These are phyloP conservation scores for Malus fusca DNA, from an alignment of 306 rosid species.

Conservation along the genomic window DNA sequence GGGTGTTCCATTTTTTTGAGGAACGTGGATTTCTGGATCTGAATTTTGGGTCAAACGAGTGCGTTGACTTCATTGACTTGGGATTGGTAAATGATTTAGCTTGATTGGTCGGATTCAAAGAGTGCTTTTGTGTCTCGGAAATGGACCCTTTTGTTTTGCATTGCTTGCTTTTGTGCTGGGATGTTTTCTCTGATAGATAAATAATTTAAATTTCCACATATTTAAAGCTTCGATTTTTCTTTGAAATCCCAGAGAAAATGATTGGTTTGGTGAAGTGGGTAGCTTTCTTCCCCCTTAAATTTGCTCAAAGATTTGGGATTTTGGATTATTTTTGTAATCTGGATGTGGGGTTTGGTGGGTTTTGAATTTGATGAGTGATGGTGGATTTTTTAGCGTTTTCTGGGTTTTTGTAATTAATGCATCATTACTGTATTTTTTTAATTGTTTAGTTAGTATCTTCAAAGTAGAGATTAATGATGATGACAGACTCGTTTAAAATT, in stretches of 20 bases:
- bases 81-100: slow-evolving; percentile 25
- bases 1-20: not conserved
- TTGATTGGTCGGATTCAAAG: slow-evolving; percentile 14
- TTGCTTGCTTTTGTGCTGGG: slow-evolving; percentile 49
- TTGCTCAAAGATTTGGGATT: not conserved
- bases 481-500: not conserved
- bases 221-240: not conserved
- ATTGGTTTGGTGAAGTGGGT: slow-evolving; percentile 15
- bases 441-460: not conserved
- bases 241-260: not conserved
- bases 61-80: slow-evolving; percentile 18
- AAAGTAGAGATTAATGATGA: not conserved
- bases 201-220: not conserved
- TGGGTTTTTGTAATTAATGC: not conserved
- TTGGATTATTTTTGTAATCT: not conserved
- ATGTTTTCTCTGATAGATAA: slow-evolving; percentile 58
- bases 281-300: not conserved
- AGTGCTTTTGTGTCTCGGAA: slow-evolving; percentile 30
- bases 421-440: not conserved
- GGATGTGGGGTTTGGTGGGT: not conserved
- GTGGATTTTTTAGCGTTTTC: not conserved
- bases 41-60: slow-evolving; percentile 7
- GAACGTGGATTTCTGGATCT: slow-evolving; percentile 4
- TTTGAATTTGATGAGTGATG: not conserved
- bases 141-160: slow-evolving; percentile 46